Evolutionary conservation across 306 rosid species (phyloP), one percentile per base, ranked within the genome.

Genomic region (Ochetophila trinervis): DNA sequence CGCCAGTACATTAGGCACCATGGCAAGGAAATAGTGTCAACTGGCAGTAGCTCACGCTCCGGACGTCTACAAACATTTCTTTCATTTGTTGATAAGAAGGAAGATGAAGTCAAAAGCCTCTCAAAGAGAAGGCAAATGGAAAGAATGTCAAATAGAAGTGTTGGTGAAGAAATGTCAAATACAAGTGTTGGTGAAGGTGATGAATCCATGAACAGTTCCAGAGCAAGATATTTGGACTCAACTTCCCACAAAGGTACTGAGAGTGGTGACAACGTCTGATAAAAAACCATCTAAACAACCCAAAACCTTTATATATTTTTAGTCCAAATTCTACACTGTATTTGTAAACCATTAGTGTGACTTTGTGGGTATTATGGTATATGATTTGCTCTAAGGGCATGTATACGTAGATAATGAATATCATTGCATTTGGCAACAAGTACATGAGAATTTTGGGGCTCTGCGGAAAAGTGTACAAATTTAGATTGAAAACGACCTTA

Each of bases 1-100:
- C 81, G 82, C 74, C 95, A 90, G 72, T 94, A 83, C 82, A 69
- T 53, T 48, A 73, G 76, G 78, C 88, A 78, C 74, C 7, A 55
- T 62, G 30, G 69, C 0, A 76, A 71, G 12, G 86, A 82, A 49
- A 52, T 5, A 9, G 68, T 74, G 45, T 9, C 82, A 5, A 0
- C 77, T 2, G 65, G 67, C 42, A 23, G 34, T 65, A 40, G 72
- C 70, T 49, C 75, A 4, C 74, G 47, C 18, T 81, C 95, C 0
- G 64, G 76, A 0, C 69, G 74, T 20, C 57, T 94, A 44, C 86
- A 76, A 48, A 82, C 79, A 14, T 94, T 94, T 71, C 79, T 94
- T 23, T 52, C 96, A 27, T 90, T 94, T 68, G 89, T 13, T 0
- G 95, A 90, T 24, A 84, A 86, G 68, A 94, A 86, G 67, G 95